phyloP scores from a whole-genome alignment of 2,329 filamentous ascomycete genomes.

The Aspergillus melleus region DNA sequence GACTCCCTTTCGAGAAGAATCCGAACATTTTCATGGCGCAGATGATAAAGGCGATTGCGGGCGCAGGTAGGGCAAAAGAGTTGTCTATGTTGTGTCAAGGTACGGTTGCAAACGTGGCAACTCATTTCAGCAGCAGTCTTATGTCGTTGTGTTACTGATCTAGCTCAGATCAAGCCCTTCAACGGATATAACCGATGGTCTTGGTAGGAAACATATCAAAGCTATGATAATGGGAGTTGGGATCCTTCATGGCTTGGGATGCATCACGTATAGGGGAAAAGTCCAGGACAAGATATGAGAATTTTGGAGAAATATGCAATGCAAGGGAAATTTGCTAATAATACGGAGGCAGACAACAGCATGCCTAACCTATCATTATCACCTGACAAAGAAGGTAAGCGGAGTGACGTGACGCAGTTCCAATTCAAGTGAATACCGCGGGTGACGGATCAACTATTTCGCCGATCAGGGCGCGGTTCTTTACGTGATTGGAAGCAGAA shows the following conservation, averaged over 20 bases:
- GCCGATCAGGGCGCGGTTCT: too few species aligned
- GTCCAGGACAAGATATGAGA: too few species aligned
- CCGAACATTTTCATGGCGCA: constrained; percentile 61
- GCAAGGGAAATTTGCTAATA: neutral
- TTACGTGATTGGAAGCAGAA: too few species aligned
- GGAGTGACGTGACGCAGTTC: neutral
- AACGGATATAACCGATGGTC: neutral
- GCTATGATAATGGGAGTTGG: neutral
- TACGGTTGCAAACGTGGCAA: constrained; percentile 65
- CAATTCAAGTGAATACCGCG: too few species aligned
- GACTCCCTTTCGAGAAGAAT: constrained; percentile 64
- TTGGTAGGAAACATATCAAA: neutral
- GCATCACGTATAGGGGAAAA: too few species aligned
- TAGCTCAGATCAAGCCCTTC: neutral
- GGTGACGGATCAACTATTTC: too few species aligned
- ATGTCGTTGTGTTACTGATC: constrained; percentile 4
- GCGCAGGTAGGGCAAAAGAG: constrained; percentile 72
- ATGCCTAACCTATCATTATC: neutral
- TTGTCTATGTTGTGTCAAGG: constrained; percentile 57
- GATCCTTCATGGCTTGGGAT: neutral
- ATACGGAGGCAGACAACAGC: neutral
- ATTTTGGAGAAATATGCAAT: neutral
- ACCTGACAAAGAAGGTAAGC: neutral
- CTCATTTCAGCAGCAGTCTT: constrained; percentile 54
- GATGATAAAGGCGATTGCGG: constrained; percentile 66